Percentiles rank a stretch among this genome's conserved stretches.
phyloP scores from a whole-genome alignment of 202 grass and related monocot genomes.

The Zoysia matrella region DNA sequence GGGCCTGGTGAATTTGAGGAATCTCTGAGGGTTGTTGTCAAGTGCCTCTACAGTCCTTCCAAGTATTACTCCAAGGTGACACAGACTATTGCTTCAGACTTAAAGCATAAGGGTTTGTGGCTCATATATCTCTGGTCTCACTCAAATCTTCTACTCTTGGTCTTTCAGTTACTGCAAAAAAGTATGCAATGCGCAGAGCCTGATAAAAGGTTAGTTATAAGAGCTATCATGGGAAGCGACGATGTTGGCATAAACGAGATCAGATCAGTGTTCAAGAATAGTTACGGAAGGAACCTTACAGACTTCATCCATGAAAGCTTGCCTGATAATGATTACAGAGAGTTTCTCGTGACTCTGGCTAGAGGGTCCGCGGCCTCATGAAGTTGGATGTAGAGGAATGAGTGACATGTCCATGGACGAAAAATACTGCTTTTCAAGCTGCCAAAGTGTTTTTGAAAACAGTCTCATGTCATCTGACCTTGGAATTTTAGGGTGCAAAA shows the following conservation, averaged over 20 bases:
- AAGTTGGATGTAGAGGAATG: background rate
- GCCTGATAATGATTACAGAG: slow-evolving; percentile 69
- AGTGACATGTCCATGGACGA: background rate
- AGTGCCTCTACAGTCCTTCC: slow-evolving; percentile 78
- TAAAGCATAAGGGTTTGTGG: background rate
- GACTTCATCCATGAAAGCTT: slow-evolving; percentile 73
- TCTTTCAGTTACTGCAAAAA: slow-evolving; percentile 63
- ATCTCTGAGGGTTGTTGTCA: slow-evolving; percentile 68
- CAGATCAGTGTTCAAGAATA: slow-evolving; percentile 63
- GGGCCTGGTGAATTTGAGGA: slow-evolving; percentile 68
- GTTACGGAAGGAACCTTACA: slow-evolving; percentile 56
- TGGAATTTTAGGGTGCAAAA: slow-evolving; percentile 12
- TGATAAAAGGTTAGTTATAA: slow-evolving; percentile 58
- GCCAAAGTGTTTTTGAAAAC: slow-evolving; percentile 8
- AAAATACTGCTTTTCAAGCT: slow-evolving; percentile 12
- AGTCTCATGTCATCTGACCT: slow-evolving; percentile 24
- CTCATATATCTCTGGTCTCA: slow-evolving; percentile 14
- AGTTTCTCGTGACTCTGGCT: slow-evolving; percentile 74
- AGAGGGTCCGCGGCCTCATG: slow-evolving; percentile 34
- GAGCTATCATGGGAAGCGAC: slow-evolving; percentile 73
- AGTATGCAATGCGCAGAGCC: slow-evolving; percentile 44
- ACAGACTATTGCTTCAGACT: background rate
- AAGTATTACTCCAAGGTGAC: slow-evolving; percentile 90
- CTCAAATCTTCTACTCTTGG: slow-evolving; percentile 28
- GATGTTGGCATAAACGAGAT: slow-evolving; percentile 71